Evolutionary conservation across 1,139 yeast genomes (phyloP), one percentile per base, ranked within the genome.

Genomic region (Saccharomyces hybrid): DNA sequence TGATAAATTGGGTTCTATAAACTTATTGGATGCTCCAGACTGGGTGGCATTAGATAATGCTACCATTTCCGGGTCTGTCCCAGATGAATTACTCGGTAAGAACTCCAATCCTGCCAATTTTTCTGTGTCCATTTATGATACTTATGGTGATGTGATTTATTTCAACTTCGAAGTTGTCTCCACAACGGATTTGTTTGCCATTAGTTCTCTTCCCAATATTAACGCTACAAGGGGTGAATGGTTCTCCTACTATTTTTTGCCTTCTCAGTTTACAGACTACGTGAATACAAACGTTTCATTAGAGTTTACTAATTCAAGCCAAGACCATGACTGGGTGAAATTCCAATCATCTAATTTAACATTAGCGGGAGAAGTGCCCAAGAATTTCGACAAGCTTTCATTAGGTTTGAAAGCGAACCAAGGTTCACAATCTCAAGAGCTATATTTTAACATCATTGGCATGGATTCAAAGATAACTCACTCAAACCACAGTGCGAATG

Each of bases 301-400:
- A 3, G 64, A 74, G 23, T 76, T 72, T 60, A 67, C 73, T 32
- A 72, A 74, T 52, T 67, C 70, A 52, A 75, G 80, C 0, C 60
- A 63, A 50, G 48, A 57, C 41, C 58, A 58, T 50, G 73, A 74
- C 55, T 91, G 97, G 97, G 73, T 91, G 55, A 65, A 73, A 3
- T 89, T 78, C 69, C 78, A 82, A 64, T 62, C 74, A 27, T 66
- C 75, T 14, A 89, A 88, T 66, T 72, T 77, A 65, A 85, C 96
- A 1, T 77, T 91, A 57, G 73, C 73, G 47, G 98, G 98, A 27
- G 59, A 63, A 49, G 84, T 83, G 2, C 96, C 98, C 1, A 62
- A 72, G 5, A 71, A 78, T 61, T 84, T 90, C 60, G 74, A 77
- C 23, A 62, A 68, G 5, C 67, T 84, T 19, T 55, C 68, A 5